Percentiles rank a stretch among this genome's conserved stretches.
Evolutionary conservation across 768 basidiomycete species (phyloP).

Genomic region (Russula olivacea): DNA sequence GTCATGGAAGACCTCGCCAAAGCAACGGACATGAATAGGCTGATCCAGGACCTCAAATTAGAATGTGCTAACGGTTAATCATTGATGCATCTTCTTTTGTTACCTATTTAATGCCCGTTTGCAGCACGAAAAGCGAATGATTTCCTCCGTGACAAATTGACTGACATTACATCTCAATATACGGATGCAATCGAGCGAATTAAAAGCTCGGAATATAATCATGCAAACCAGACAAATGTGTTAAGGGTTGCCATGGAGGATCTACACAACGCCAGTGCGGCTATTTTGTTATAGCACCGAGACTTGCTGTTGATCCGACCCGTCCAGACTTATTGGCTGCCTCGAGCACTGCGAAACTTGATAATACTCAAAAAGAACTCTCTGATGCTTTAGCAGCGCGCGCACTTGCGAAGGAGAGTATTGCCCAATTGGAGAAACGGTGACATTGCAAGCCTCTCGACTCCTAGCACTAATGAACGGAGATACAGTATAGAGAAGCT

Average conservation of each 20-base stretch:
- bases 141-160: slow-evolving; percentile 25
- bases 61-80: slow-evolving; percentile 19
- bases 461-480: neutral
- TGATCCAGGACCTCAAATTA: slow-evolving; percentile 16
- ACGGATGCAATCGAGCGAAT: slow-evolving; percentile 21
- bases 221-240: slow-evolving; percentile 10
- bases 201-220: slow-evolving; percentile 6
- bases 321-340: slow-evolving; percentile 5
- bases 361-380: slow-evolving; percentile 17
- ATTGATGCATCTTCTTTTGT: neutral
- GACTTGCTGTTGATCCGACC: neutral
- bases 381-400: slow-evolving; percentile 9
- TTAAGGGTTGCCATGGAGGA: slow-evolving; percentile 16
- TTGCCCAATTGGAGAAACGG: slow-evolving; percentile 8
- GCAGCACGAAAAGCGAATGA: slow-evolving; percentile 25
- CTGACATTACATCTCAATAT: slow-evolving; percentile 24
- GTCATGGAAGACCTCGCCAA: slow-evolving; percentile 17
- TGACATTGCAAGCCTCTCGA: neutral
- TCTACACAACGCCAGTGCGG: slow-evolving; percentile 19
- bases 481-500: slow-evolving; percentile 9
- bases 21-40: slow-evolving; percentile 12
- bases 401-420: slow-evolving; percentile 10
- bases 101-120: neutral
- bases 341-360: slow-evolving; percentile 16
- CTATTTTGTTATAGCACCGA: neutral